Evolutionary conservation across 2,329 filamentous ascomycete species (phyloP).

Genomic region (Lecanicillium sp.): DNA sequence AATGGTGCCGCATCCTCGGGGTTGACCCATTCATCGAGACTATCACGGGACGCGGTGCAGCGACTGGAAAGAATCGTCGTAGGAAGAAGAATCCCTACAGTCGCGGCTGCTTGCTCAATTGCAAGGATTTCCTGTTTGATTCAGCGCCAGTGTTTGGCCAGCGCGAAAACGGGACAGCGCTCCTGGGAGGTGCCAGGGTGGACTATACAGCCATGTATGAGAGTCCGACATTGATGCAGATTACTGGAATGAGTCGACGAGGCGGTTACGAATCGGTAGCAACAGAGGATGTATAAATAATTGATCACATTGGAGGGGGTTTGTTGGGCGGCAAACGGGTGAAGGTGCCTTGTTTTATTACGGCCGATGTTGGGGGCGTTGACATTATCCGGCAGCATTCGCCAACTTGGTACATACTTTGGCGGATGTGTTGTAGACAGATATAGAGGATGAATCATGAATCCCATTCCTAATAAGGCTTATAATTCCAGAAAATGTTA

Average conservation of each 20-base stretch:
- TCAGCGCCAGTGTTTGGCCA: slow-evolving; percentile 71
- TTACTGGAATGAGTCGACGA: slow-evolving; percentile 37
- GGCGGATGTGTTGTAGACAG: too few relatives aligned
- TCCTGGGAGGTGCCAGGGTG: slow-evolving; percentile 69
- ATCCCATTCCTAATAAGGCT: too few relatives aligned
- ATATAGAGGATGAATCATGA: too few relatives aligned
- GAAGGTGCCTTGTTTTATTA: too few relatives aligned
- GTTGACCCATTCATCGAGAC: slow-evolving; percentile 92
- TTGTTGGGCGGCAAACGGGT: too few relatives aligned
- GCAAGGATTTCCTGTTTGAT: slow-evolving; percentile 94
- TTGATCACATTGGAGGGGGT: too few relatives aligned
- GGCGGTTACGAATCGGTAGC: slow-evolving; percentile 57
- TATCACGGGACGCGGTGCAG: slow-evolving; percentile 73
- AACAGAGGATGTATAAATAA: slow-evolving; percentile 34
- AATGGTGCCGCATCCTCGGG: slow-evolving; percentile 78
- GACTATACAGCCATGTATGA: slow-evolving; percentile 92
- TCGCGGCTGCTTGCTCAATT: slow-evolving; percentile 76
- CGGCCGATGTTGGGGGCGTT: too few relatives aligned
- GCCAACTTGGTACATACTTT: too few relatives aligned
- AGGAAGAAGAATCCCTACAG: slow-evolving; percentile 74
- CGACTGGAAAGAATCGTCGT: slow-evolving; percentile 43
- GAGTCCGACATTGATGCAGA: slow-evolving; percentile 60
- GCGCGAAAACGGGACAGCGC: slow-evolving; percentile 63
- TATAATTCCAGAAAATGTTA: too few relatives aligned
- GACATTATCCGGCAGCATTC: too few relatives aligned